A percentile compares a stretch with the other conserved stretches of the same genome.
Evolutionary conservation across 2,329 filamentous ascomycete genomes (phyloP).

Genomic region (Exophiala mesophila): DNA sequence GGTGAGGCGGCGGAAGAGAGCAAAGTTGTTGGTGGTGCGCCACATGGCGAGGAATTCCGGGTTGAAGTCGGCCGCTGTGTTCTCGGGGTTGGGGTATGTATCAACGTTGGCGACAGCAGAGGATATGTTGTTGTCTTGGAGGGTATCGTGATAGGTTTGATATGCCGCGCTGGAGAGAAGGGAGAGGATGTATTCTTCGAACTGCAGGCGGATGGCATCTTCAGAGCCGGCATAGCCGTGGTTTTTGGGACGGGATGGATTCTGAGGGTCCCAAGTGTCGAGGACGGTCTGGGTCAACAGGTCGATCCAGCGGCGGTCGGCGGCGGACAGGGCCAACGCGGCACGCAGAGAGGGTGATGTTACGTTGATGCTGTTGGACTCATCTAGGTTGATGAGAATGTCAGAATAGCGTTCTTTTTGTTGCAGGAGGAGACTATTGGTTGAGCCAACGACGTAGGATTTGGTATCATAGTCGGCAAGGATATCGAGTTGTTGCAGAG

Average conservation of each 20-base stretch:
- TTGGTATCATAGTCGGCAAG: conserved; percentile 91
- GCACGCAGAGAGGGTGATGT: conserved; percentile 71
- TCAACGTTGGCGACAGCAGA: conserved; percentile 46
- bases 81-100: conserved; percentile 44
- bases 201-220: conserved; percentile 94
- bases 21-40: conserved; percentile 83
- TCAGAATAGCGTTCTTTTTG: conserved; percentile 96
- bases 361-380: conserved; percentile 65
- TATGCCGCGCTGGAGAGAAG: conserved; percentile 87
- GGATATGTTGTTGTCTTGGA: conserved; percentile 5
- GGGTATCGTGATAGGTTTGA: conserved; percentile 42
- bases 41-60: conserved; percentile 81
- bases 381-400: conserved; percentile 90
- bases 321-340: conserved; percentile 72
- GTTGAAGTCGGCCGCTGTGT: conserved; percentile 79
- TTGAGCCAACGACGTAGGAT: conserved; percentile 95
- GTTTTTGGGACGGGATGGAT: conserved; percentile 85
- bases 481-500: conserved; percentile 89
- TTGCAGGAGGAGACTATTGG: conserved; percentile 87
- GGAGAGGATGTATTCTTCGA: conserved; percentile 91
- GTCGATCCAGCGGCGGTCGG: conserved; percentile 94
- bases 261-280: conserved; percentile 92
- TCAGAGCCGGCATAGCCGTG: conserved; percentile 94
- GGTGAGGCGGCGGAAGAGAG: conserved; percentile 74
- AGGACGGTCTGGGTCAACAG: conserved; percentile 88